phyloP scores from a whole-genome alignment of 192 early-diverging fungal species.

The Geranomyces michiganensis region DNA sequence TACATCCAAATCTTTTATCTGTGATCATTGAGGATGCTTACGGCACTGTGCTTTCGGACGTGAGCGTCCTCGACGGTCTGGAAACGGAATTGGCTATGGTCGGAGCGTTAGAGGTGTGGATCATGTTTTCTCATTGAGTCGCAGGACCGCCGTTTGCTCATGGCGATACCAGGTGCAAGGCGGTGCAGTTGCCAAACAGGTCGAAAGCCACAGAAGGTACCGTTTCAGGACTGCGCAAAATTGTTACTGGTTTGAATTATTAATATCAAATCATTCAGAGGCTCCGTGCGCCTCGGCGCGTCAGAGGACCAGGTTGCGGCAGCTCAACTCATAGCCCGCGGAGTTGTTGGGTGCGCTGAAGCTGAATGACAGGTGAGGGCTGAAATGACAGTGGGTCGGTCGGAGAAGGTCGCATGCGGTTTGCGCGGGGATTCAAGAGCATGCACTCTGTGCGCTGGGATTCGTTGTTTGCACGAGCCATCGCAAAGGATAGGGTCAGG shows the following conservation, averaged over 20 bases:
- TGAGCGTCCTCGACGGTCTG: neutral
- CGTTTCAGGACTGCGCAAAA: neutral
- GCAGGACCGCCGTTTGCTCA: neutral
- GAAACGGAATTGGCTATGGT: slow-evolving; percentile 34
- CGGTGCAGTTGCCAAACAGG: slow-evolving; percentile 28
- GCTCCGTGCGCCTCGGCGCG: neutral
- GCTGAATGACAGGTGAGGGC: no score
- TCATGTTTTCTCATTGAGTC: neutral
- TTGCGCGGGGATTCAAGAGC: no score
- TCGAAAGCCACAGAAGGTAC: slow-evolving; percentile 31
- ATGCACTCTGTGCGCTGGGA: no score
- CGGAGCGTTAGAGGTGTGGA: slow-evolving; percentile 16
- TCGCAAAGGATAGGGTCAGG: no score
- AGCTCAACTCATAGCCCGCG: neutral
- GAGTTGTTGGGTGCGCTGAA: no score
- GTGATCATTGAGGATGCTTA: slow-evolving; percentile 26
- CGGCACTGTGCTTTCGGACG: slow-evolving; percentile 15
- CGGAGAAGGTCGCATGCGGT: no score
- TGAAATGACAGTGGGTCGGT: no score
- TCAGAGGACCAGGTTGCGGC: neutral
- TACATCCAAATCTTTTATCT: slow-evolving; percentile 21
- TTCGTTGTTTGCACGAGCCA: no score
- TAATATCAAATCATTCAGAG: neutral
- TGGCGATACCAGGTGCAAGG: slow-evolving; percentile 19
- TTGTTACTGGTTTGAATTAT: neutral